Evolutionary conservation across 129 eudicot species (phyloP).

Genomic region (Apium graveolens): DNA sequence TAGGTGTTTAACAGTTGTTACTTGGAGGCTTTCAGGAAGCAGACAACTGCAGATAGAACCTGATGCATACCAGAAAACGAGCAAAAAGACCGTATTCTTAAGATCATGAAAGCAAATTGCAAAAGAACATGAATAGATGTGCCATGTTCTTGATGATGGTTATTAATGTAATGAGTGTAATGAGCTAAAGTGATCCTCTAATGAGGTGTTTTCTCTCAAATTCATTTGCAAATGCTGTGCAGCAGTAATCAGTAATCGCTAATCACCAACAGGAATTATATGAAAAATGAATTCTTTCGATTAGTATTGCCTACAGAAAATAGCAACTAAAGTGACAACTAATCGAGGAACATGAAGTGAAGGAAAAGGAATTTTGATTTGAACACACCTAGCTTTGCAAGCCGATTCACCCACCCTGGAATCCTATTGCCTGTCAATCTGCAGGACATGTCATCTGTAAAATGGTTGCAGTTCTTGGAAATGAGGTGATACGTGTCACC

Average conservation of each 20-base stretch:
- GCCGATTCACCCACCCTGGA: slow-evolving; percentile 88
- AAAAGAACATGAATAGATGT: too few species aligned
- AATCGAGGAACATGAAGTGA: background rate
- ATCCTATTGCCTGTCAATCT: slow-evolving; percentile 54
- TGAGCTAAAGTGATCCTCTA: background rate
- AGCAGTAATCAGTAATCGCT: background rate
- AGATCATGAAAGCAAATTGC: background rate
- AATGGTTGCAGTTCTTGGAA: slow-evolving; percentile 81
- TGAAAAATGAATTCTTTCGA: background rate
- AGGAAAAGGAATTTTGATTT: background rate
- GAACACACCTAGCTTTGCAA: slow-evolving; percentile 56
- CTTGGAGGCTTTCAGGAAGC: slow-evolving; percentile 86
- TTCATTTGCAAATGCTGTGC: background rate
- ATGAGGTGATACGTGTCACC: slow-evolving; percentile 83
- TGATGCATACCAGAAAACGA: slow-evolving; percentile 22
- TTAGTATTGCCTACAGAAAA: background rate
- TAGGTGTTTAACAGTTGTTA: slow-evolving; percentile 53
- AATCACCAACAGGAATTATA: background rate
- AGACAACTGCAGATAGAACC: slow-evolving; percentile 72
- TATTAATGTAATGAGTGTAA: background rate
- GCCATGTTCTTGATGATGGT: too few species aligned
- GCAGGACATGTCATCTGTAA: slow-evolving; percentile 58
- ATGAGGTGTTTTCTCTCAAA: background rate
- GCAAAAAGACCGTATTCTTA: background rate
- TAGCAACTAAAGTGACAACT: background rate